A percentile compares a stretch with the other conserved stretches of the same genome.
phyloP scores from a whole-genome alignment of 495 filamentous ascomycete genomes.

The Rostrohypoxylon terebratum region DNA sequence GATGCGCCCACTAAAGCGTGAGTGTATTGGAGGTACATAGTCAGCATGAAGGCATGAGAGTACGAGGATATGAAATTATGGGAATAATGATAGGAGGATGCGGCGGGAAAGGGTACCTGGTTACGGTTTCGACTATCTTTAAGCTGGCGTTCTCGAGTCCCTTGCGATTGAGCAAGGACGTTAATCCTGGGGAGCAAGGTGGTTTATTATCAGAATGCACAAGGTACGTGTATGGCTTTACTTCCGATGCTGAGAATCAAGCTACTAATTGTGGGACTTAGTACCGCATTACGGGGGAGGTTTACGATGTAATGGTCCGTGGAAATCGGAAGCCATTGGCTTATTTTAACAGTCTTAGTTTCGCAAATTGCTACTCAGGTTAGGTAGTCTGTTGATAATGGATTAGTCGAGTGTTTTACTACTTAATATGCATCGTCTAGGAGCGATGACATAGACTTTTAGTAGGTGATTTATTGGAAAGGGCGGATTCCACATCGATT shows the following conservation, averaged over 20 bases:
- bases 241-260: neutral
- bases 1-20: constrained; percentile 70
- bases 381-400: neutral
- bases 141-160: neutral
- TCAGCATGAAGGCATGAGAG: neutral
- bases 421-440: neutral
- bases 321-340: neutral
- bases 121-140: neutral
- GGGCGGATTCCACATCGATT: neutral
- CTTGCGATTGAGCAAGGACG: neutral
- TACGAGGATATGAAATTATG: neutral
- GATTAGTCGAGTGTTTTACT: neutral
- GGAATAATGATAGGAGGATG: neutral
- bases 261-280: neutral
- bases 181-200: neutral
- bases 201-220: neutral
- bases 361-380: neutral
- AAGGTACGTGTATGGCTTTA: neutral
- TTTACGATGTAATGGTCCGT: neutral
- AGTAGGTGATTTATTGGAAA: neutral
- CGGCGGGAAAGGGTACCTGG: neutral
- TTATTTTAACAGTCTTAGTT: neutral
- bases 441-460: neutral
- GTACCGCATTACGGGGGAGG: neutral
- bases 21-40: neutral